Evolutionary conservation across 805 yeast species (phyloP).

Genomic region (Tetrapisispora taiwanensis): DNA sequence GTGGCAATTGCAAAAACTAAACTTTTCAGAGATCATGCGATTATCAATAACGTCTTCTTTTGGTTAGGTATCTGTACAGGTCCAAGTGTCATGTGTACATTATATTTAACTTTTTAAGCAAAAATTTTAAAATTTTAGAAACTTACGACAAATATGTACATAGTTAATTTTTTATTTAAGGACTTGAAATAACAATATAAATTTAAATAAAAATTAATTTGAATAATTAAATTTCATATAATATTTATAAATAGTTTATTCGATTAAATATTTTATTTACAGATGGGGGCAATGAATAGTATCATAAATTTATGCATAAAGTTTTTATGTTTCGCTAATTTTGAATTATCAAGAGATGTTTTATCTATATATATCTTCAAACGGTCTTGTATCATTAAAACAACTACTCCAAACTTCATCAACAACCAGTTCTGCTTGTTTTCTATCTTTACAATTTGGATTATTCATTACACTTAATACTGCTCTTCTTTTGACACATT

Average conservation of each 20-base stretch:
- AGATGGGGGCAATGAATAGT: neutral
- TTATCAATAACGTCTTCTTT: conserved; percentile 71
- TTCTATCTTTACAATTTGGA: conserved; percentile 65
- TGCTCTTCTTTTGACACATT: conserved; percentile 85
- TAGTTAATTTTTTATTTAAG: too few relatives aligned
- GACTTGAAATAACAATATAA: neutral
- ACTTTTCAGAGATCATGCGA: conserved; percentile 43
- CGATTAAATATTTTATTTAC: neutral
- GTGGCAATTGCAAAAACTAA: conserved; percentile 51
- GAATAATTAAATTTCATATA: too few relatives aligned
- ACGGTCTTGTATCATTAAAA: conserved; percentile 91
- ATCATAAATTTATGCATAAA: neutral
- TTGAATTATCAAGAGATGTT: too few relatives aligned
- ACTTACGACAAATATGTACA: too few relatives aligned
- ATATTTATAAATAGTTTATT: too few relatives aligned
- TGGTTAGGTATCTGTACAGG: conserved; percentile 90
- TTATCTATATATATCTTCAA: conserved; percentile 77
- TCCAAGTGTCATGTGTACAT: conserved; percentile 78
- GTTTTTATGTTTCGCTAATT: too few relatives aligned
- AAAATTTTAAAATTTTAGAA: too few relatives aligned
- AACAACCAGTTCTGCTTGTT: conserved; percentile 70
- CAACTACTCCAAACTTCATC: conserved; percentile 88
- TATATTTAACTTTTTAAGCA: conserved; percentile 62
- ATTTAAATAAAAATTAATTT: neutral
- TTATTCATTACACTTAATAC: conserved; percentile 73